Conservation (phyloP, 2,329 filamentous ascomycete genomes). For the Penicillium psychrosexuale region DNA sequence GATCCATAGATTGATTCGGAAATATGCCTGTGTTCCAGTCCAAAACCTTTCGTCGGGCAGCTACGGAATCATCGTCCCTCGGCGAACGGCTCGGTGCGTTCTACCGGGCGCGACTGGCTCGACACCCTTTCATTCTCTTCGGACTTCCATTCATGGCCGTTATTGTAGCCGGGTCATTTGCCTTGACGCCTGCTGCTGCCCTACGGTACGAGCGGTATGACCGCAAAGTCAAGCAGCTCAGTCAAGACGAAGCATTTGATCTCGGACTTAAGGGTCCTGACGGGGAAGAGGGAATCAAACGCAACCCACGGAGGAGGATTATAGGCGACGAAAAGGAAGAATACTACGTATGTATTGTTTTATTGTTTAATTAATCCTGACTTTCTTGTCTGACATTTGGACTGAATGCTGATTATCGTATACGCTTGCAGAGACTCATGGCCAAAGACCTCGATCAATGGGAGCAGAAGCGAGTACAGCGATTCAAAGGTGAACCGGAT, state of each 20-base stretch:
- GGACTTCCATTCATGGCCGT: slow-evolving; percentile 88
- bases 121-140: slow-evolving; percentile 86
- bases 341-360: slow-evolving; percentile 42
- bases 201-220: slow-evolving; percentile 92
- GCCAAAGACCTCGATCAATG: slow-evolving; percentile 91
- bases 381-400: not conserved
- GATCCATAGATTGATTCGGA: not conserved
- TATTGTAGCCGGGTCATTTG: slow-evolving; percentile 89
- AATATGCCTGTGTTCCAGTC: slow-evolving; percentile 63
- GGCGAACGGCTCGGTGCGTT: slow-evolving; percentile 66
- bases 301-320: slow-evolving; percentile 45
- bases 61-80: slow-evolving; percentile 50
- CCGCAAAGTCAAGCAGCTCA: slow-evolving; percentile 79
- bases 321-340: slow-evolving; percentile 46
- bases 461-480: slow-evolving; percentile 93
- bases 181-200: slow-evolving; percentile 89
- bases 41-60: slow-evolving; percentile 67
- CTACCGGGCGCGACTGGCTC: slow-evolving; percentile 72
- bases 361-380: not conserved
- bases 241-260: slow-evolving; percentile 79
- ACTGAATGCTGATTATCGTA: slow-evolving; percentile 13
- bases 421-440: slow-evolving; percentile 61
- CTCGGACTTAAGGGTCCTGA: slow-evolving; percentile 64
- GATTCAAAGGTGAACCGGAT: slow-evolving; percentile 85
- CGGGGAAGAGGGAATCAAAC: slow-evolving; percentile 73